Evolutionary conservation across 805 yeast species (phyloP).

Genomic region (Monosporozyma unispora): DNA sequence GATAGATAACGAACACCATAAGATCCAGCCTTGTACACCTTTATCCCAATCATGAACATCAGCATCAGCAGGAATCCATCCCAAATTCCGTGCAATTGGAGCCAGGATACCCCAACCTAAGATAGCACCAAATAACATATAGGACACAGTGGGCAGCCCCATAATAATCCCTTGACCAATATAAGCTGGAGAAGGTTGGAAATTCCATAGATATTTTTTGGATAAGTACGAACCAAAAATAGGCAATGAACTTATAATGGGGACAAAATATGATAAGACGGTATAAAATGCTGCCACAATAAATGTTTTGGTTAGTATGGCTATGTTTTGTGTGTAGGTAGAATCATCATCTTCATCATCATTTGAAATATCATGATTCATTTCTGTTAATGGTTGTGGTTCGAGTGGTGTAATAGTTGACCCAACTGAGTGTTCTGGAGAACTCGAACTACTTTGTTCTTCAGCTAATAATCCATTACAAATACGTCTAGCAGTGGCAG

Average conservation of each 20-base stretch:
- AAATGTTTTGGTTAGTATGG: slow-evolving; percentile 54
- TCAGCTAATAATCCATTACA: slow-evolving; percentile 1
- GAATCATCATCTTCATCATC: not conserved
- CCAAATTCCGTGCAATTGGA: slow-evolving; percentile 57
- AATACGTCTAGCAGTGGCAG: slow-evolving; percentile 13
- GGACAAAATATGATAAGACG: slow-evolving; percentile 59
- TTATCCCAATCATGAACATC: slow-evolving; percentile 74
- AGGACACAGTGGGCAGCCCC: slow-evolving; percentile 87
- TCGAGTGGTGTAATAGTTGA: not conserved
- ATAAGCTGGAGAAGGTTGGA: slow-evolving; percentile 96
- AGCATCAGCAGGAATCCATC: slow-evolving; percentile 86
- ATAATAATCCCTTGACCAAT: slow-evolving; percentile 95
- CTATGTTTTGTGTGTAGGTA: slow-evolving; percentile 41
- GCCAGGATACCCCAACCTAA: slow-evolving; percentile 92
- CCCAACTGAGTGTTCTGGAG: not conserved
- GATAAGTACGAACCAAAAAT: slow-evolving; percentile 64
- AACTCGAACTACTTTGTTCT: not conserved
- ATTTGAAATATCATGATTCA: not conserved
- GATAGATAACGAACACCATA: slow-evolving; percentile 87
- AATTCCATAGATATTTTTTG: slow-evolving; percentile 62
- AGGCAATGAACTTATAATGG: slow-evolving; percentile 60
- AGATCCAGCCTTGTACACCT: slow-evolving; percentile 95
- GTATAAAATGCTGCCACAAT: slow-evolving; percentile 65
- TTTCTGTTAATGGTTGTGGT: not conserved
- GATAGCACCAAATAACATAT: slow-evolving; percentile 83